phyloP scores from a whole-genome alignment of 1,284 basidiomycete species.

The Rhodotorula glutinis region DNA sequence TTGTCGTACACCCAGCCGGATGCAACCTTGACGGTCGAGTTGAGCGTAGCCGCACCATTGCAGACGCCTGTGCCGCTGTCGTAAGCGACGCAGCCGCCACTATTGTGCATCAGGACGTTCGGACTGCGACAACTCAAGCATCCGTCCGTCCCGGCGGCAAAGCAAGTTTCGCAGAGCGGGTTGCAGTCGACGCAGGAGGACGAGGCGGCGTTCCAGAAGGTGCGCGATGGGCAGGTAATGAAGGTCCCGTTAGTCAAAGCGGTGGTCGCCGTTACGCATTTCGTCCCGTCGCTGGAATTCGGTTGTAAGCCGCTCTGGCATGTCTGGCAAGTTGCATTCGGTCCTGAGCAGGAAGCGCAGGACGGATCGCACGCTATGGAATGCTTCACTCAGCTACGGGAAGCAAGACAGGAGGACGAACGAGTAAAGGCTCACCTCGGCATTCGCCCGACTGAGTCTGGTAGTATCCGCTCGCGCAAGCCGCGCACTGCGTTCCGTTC shows the following conservation, averaged over 20 bases:
- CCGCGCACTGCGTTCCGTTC: conserved; percentile 59
- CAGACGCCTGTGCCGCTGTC: conserved; percentile 64
- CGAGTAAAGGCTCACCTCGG: conserved; percentile 54
- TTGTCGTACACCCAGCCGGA: conserved; percentile 70
- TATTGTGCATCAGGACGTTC: conserved; percentile 29
- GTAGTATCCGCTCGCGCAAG: conserved; percentile 71
- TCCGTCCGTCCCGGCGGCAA: conserved; percentile 56
- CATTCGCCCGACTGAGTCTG: conserved; percentile 66
- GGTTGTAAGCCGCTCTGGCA: conserved; percentile 66
- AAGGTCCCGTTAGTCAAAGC: conserved; percentile 54
- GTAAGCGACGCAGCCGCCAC: conserved; percentile 59
- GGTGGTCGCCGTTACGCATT: conserved; percentile 59
- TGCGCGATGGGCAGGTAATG: conserved; percentile 59
- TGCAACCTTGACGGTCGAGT: conserved; percentile 46
- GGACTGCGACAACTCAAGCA: conserved; percentile 53
- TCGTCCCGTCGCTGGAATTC: conserved; percentile 58
- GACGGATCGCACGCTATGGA: conserved; percentile 64
- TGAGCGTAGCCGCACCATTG: conserved; percentile 40
- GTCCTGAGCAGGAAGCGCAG: conserved; percentile 64
- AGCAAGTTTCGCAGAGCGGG: conserved; percentile 65
- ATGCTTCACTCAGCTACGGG: neutral
- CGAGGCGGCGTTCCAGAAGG: conserved; percentile 58
- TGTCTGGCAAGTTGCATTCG: conserved; percentile 64
- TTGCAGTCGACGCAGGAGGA: conserved; percentile 60
- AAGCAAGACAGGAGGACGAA: neutral